Conservation (phyloP, 78 protist genomes). For the Cavenderia fasciculata region DNA sequence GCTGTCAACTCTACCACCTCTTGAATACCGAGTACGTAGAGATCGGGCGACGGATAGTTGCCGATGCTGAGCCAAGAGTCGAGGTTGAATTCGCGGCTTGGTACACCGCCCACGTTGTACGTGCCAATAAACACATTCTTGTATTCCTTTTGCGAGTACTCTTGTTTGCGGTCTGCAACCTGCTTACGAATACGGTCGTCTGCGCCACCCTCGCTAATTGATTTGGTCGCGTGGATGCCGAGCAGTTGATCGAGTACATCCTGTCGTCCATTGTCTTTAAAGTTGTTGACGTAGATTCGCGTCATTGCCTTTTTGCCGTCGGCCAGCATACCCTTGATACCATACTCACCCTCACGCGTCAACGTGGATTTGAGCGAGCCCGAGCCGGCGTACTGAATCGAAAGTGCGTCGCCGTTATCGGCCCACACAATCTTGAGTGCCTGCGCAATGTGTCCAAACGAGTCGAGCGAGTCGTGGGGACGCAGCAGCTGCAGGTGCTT, state of each 20-base stretch:
- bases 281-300: slow-evolving; percentile 58
- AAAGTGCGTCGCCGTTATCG: slow-evolving; percentile 89
- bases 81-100: neutral
- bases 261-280: slow-evolving; percentile 66
- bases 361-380: slow-evolving; percentile 85
- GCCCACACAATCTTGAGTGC: slow-evolving; percentile 84
- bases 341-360: slow-evolving; percentile 84
- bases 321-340: slow-evolving; percentile 77
- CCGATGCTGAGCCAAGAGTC: slow-evolving; percentile 26
- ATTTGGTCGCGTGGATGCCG: slow-evolving; percentile 45
- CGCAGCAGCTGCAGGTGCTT: neutral
- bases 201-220: neutral
- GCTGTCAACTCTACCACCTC: slow-evolving; percentile 83
- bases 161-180: slow-evolving; percentile 36
- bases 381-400: slow-evolving; percentile 89
- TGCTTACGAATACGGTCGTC: slow-evolving; percentile 67
- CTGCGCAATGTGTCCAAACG: slow-evolving; percentile 8
- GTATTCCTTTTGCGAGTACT: slow-evolving; percentile 46
- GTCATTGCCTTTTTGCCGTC: slow-evolving; percentile 76
- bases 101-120: slow-evolving; percentile 78
- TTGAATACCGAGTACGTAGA: slow-evolving; percentile 84
- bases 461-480: neutral
- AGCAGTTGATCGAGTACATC: slow-evolving; percentile 63
- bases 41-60: slow-evolving; percentile 68
- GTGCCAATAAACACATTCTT: slow-evolving; percentile 69